These are phyloP conservation scores for Pseudogymnoascus sp. DNA, from an alignment of 2,329 filamentous ascomycete species.

Conservation along the genomic window DNA sequence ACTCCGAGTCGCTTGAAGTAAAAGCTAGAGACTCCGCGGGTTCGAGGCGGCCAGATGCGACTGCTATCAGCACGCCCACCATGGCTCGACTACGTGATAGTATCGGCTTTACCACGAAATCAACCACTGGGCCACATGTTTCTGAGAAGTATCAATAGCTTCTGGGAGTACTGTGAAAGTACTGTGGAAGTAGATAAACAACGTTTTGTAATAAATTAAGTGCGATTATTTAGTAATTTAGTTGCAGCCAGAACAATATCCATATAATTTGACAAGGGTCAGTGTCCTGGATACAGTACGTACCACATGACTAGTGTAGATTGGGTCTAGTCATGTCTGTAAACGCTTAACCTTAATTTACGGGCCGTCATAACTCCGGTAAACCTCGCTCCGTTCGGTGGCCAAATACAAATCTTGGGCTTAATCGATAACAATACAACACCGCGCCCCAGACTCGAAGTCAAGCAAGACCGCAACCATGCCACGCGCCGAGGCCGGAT, in stretches of 20 bases:
- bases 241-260: background rate
- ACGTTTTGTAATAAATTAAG: background rate
- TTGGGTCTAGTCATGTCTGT: background rate
- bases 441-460: background rate
- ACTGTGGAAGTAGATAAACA: background rate
- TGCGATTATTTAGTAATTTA: background rate
- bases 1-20: background rate
- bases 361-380: background rate
- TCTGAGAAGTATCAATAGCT: background rate
- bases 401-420: background rate
- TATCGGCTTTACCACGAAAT: background rate
- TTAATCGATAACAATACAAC: slow-evolving; percentile 2
- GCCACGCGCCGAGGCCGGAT: slow-evolving; percentile 87
- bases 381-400: background rate
- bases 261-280: slow-evolving; percentile 4
- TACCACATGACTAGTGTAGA: background rate
- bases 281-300: background rate
- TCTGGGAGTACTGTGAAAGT: background rate
- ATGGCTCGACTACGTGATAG: slow-evolving; percentile 6
- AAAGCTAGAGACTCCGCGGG: background rate
- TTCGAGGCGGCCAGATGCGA: background rate
- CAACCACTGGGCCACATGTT: background rate
- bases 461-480: slow-evolving; percentile 39
- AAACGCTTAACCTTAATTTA: slow-evolving; percentile 2
- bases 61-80: background rate